Base-by-base conservation (phyloP, 257 asterid species). In the Plantago ovata region DNA sequence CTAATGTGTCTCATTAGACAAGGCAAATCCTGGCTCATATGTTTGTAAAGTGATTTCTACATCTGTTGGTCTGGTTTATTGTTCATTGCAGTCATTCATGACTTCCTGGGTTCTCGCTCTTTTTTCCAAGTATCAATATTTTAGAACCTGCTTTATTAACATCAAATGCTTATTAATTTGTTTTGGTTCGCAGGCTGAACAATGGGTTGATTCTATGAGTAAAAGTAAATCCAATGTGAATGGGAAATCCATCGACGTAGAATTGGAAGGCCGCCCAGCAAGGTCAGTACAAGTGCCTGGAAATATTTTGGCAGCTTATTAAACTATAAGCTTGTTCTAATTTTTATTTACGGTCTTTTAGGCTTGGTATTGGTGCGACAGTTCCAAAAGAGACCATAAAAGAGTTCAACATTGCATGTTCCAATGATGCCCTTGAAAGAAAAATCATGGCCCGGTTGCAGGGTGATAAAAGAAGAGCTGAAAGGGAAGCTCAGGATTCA, bases 341-440 rank as follows among this genome's bases (percentile, higher is more conserved):
- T 41, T 64, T 58, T 23, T n/a, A n/a, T 53, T 62, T 39, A 6
- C 51, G 59, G 62, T 50, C 42, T 58, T 39, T 23, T 61, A 90
- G 98, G 84, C 95, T 87, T 72, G 98, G 98, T 51, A 73, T 90
- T 45, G 96, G 98, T 60, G 96, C 95, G 24, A 65, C 78, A 58
- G 89, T 81, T 76, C 92, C 92, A 4, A 79, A 69, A 13, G 79
- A 75, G 51, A 57, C 84, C 62, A n/a, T n/a, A n/a, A n/a, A n/a
- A n/a, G n/a, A n/a, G n/a, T n/a, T n/a, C n/a, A 76, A 63, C 70
- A 53, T 56, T 18, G 50, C 68, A 9, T 72, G 4, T 21, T 73
- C 92, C 41, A 71, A 71, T 66, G 79, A 81, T 56, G 88, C 95
- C 0, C 58, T 82, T 1, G 93, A 81, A 73, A 79, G 84, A 63